These are phyloP conservation scores for Gryganskiella cystojenkinii DNA, from an alignment of 192 early-diverging fungal genomes.

Conservation along the genomic window DNA sequence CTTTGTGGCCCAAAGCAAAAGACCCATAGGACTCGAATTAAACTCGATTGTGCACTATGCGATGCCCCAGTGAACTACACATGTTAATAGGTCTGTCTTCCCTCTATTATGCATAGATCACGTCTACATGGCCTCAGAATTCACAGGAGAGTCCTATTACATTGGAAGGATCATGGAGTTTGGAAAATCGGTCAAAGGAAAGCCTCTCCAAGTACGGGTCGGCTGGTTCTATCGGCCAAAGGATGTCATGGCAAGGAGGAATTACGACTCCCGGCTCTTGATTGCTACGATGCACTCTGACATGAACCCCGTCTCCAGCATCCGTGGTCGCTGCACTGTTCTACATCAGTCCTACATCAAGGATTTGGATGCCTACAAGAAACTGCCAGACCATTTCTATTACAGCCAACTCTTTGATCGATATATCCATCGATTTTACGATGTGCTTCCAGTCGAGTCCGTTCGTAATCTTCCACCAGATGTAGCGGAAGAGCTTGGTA, in stretches of 20 bases:
- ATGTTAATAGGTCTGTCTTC: background rate
- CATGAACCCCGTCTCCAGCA: slow-evolving; percentile 81
- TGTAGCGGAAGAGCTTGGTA: slow-evolving; percentile 69
- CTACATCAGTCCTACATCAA: slow-evolving; percentile 73
- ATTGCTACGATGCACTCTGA: slow-evolving; percentile 92
- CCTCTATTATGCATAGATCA: slow-evolving; percentile 64
- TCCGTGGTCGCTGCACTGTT: slow-evolving; percentile 84
- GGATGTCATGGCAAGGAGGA: slow-evolving; percentile 74
- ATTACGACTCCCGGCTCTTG: slow-evolving; percentile 77
- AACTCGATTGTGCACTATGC: too few species aligned
- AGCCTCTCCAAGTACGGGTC: slow-evolving; percentile 67
- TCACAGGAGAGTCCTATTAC: slow-evolving; percentile 78
- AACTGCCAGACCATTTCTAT: slow-evolving; percentile 81
- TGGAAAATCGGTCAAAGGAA: slow-evolving; percentile 61
- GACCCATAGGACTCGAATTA: too few species aligned
- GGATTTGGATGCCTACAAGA: slow-evolving; percentile 70
- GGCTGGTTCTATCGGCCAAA: slow-evolving; percentile 83
- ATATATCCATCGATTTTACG: slow-evolving; percentile 88
- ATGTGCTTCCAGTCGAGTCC: slow-evolving; percentile 81
- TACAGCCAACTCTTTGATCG: slow-evolving; percentile 92
- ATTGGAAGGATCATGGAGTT: slow-evolving; percentile 88
- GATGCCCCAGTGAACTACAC: too few species aligned
- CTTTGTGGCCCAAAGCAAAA: too few species aligned
- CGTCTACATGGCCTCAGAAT: slow-evolving; percentile 80
- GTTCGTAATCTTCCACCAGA: slow-evolving; percentile 85